Evolutionary conservation across 805 yeast genomes (phyloP).

Genomic region (Metschnikowia lochheadii): DNA sequence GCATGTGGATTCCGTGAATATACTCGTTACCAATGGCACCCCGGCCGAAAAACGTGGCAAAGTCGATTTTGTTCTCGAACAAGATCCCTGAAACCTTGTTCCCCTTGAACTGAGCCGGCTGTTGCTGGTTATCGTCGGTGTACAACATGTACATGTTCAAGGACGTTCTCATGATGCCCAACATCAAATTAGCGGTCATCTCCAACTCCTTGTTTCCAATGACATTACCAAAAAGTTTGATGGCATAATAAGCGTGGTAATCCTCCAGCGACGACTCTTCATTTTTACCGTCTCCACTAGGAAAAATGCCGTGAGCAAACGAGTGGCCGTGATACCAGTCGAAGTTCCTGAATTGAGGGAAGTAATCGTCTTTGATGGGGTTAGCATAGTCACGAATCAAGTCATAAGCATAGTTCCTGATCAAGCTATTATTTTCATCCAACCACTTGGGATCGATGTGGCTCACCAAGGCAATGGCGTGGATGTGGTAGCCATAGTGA

Average conservation of each 20-base stretch:
- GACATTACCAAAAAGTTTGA: slow-evolving; percentile 61
- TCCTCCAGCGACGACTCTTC: slow-evolving; percentile 75
- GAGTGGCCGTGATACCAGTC: slow-evolving; percentile 79
- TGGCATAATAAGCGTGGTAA: slow-evolving; percentile 64
- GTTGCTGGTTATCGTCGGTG: slow-evolving; percentile 48
- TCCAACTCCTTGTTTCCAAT: slow-evolving; percentile 51
- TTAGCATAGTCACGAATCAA: slow-evolving; percentile 67
- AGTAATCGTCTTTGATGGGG: slow-evolving; percentile 51
- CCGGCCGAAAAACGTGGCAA: slow-evolving; percentile 70
- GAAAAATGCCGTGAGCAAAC: slow-evolving; percentile 70
- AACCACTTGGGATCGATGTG: slow-evolving; percentile 47
- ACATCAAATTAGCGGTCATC: slow-evolving; percentile 52
- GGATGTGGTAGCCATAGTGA: slow-evolving; percentile 71
- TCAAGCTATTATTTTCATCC: slow-evolving; percentile 25
- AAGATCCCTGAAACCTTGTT: slow-evolving; percentile 72
- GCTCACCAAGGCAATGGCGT: slow-evolving; percentile 63
- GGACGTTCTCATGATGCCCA: slow-evolving; percentile 54
- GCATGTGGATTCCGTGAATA: slow-evolving; percentile 75
- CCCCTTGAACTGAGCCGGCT: slow-evolving; percentile 51
- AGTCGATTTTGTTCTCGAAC: slow-evolving; percentile 70
- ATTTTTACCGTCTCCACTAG: slow-evolving; percentile 72
- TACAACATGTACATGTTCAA: slow-evolving; percentile 55
- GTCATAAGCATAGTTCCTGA: slow-evolving; percentile 50
- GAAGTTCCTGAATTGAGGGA: slow-evolving; percentile 65
- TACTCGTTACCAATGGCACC: slow-evolving; percentile 55